These are phyloP conservation scores for Cyberlindnera sargentensis DNA, from an alignment of 805 yeast species.

Conservation along the genomic window DNA sequence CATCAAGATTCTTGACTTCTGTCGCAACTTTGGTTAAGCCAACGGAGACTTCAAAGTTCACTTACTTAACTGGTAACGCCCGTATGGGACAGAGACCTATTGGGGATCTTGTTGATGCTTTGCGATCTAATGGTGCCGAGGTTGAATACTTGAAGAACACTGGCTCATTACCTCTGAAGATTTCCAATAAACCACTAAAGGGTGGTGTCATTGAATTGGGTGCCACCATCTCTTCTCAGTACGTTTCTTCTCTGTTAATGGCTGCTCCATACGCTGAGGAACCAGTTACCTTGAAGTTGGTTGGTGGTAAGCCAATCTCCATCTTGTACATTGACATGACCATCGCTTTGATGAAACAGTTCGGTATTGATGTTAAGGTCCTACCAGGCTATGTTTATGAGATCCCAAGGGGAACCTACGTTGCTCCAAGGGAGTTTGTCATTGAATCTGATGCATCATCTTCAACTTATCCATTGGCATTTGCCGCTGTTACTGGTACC, in stretches of 20 bases:
- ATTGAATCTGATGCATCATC: conserved; percentile 97
- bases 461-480: conserved; percentile 95
- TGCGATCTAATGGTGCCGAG: conserved; percentile 69
- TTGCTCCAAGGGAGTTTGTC: conserved; percentile 77
- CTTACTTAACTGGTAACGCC: conserved; percentile 84
- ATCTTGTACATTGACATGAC: conserved; percentile 97
- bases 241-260: conserved; percentile 93
- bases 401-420: conserved; percentile 78
- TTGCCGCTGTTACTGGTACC: conserved; percentile 94
- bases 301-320: conserved; percentile 96
- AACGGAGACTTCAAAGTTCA: conserved; percentile 32
- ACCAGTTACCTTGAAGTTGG: conserved; percentile 81
- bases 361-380: conserved; percentile 72
- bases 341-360: conserved; percentile 85
- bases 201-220: conserved; percentile 94
- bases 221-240: conserved; percentile 95
- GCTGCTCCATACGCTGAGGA: conserved; percentile 93
- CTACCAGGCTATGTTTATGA: conserved; percentile 83
- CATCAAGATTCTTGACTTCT: conserved; percentile 88
- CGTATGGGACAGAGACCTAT: conserved; percentile 98
- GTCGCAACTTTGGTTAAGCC: conserved; percentile 79
- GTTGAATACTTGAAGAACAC: conserved; percentile 63
- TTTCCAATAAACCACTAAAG: conserved; percentile 64
- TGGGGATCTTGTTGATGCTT: conserved; percentile 92
- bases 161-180: conserved; percentile 82